Evolutionary conservation across 495 filamentous ascomycete genomes (phyloP).

Genomic region (Penicillium herquei): DNA sequence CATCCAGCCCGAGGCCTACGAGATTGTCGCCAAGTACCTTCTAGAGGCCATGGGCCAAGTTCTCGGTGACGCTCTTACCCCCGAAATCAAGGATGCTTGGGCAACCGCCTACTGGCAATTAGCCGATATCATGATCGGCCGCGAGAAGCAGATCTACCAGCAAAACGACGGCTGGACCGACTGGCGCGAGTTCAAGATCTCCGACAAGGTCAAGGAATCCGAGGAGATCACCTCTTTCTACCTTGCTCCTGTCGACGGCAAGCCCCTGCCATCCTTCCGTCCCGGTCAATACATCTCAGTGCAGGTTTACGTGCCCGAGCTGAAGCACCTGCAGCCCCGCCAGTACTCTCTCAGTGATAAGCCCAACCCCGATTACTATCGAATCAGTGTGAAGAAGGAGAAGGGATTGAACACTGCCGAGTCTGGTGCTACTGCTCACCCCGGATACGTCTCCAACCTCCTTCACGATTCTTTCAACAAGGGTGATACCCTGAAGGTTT

Average conservation of each 20-base stretch:
- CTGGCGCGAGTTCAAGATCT: slow-evolving; percentile 67
- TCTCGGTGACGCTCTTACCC: slow-evolving; percentile 63
- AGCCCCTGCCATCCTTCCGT: slow-evolving; percentile 56
- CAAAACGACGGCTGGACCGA: slow-evolving; percentile 56
- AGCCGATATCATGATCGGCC: slow-evolving; percentile 66
- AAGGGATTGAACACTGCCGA: slow-evolving; percentile 45
- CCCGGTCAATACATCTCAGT: slow-evolving; percentile 73
- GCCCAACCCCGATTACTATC: slow-evolving; percentile 57
- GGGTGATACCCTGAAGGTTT: slow-evolving; percentile 60
- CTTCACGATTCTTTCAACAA: slow-evolving; percentile 59
- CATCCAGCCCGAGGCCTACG: slow-evolving; percentile 65
- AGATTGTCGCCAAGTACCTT: slow-evolving; percentile 65
- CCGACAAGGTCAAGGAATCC: slow-evolving; percentile 59
- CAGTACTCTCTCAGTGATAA: slow-evolving; percentile 73
- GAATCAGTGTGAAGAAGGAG: slow-evolving; percentile 71
- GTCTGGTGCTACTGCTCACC: slow-evolving; percentile 41
- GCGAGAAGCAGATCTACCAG: slow-evolving; percentile 60
- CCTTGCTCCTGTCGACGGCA: slow-evolving; percentile 61
- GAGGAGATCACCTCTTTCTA: slow-evolving; percentile 71
- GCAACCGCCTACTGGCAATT: slow-evolving; percentile 67
- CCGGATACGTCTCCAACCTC: slow-evolving; percentile 69
- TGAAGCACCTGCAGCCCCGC: slow-evolving; percentile 60
- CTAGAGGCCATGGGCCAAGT: slow-evolving; percentile 67
- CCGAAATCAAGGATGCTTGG: slow-evolving; percentile 68
- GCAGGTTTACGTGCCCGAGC: slow-evolving; percentile 53